Evolutionary conservation across 2,329 filamentous ascomycete species (phyloP), one percentile per base, ranked within the genome.

Genomic region (Phaeosphaeria sp.): DNA sequence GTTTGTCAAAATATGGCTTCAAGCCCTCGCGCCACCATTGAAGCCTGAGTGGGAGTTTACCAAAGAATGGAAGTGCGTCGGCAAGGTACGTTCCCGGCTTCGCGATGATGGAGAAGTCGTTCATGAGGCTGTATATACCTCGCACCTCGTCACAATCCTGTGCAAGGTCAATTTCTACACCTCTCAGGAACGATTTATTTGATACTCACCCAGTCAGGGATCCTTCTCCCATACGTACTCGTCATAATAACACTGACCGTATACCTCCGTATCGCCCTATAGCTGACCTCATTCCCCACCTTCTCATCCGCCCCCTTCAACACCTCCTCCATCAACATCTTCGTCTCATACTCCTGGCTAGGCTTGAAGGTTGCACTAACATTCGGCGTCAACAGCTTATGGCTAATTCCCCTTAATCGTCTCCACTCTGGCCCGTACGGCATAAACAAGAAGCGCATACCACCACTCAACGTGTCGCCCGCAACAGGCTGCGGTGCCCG

Each of bases 331-430:
- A 82, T 59, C 36, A 83, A 60, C 62, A 82, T 78, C 61, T 80
- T 82, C 0, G 74, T 69, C 65, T 83, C 81, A 56, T 77, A 82
- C 52, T 81, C 78, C 59, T 82, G 81, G 42, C 71, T 77, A 2
- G 81, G 80, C 41, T 75, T 70, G 55, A 81, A 82, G 1, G 71
- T 75, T 4, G 68, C 67, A 10, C 77, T 77, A 54, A 73, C 74
- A 20, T 63, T 72, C 11, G 69, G 68, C 25, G 79, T 77, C 39
- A 78, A 58, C 6, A 82, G 55, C 59, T 73, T 71, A 62, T 77
- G 79, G 30, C 73, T 71, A n/a, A 81, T 72, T 1, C 70, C 64
- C 48, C 80, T 73, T 33, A 77, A 64, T 20, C 68, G 75, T 17
- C 80, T 73, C 80, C 80, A 82, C 42, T 75, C 59, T 0, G 66